A percentile compares a stretch with the other conserved stretches of the same genome.
Evolutionary conservation across 2,329 filamentous ascomycete genomes (phyloP).

Genomic region (Fusarium tjaetaba): DNA sequence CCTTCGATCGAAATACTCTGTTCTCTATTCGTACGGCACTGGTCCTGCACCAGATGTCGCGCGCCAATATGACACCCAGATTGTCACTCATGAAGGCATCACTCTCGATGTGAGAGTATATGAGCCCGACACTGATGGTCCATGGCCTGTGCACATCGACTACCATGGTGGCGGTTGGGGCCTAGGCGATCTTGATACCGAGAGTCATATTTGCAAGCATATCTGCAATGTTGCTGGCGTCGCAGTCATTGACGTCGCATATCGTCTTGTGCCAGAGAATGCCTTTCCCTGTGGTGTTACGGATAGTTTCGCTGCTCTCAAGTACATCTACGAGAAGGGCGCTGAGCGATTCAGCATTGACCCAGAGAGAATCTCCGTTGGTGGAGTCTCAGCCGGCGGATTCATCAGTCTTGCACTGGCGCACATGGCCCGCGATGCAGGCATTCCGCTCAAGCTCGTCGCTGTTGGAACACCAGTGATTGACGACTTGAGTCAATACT

Average conservation of each 20-base stretch:
- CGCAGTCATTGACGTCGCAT: slow-evolving; percentile 55
- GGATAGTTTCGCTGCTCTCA: slow-evolving; percentile 4
- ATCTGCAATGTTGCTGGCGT: slow-evolving; percentile 56
- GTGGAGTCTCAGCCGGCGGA: slow-evolving; percentile 1
- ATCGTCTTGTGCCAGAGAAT: slow-evolving; percentile 1
- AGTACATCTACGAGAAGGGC: slow-evolving; percentile 4
- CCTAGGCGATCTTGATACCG: slow-evolving; percentile 60
- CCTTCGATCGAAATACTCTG: slow-evolving; percentile 54
- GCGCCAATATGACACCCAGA: slow-evolving; percentile 50
- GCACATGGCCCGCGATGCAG: neutral
- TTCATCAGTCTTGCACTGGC: slow-evolving; percentile 11
- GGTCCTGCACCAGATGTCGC: slow-evolving; percentile 54
- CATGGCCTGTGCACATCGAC: slow-evolving; percentile 59
- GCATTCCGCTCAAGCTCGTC: slow-evolving; percentile 3
- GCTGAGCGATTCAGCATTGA: slow-evolving; percentile 3
- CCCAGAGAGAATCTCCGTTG: neutral
- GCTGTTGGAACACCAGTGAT: slow-evolving; percentile 9
- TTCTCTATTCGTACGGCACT: slow-evolving; percentile 57
- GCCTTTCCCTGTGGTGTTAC: slow-evolving; percentile 6
- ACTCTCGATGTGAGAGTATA: neutral
- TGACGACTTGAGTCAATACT: neutral
- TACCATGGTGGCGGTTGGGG: slow-evolving; percentile 63
- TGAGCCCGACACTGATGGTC: slow-evolving; percentile 44
- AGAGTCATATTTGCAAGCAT: slow-evolving; percentile 60
- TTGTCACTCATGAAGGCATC: neutral